phyloP scores from a whole-genome alignment of 768 basidiomycete genomes.

The Mycena venus region DNA sequence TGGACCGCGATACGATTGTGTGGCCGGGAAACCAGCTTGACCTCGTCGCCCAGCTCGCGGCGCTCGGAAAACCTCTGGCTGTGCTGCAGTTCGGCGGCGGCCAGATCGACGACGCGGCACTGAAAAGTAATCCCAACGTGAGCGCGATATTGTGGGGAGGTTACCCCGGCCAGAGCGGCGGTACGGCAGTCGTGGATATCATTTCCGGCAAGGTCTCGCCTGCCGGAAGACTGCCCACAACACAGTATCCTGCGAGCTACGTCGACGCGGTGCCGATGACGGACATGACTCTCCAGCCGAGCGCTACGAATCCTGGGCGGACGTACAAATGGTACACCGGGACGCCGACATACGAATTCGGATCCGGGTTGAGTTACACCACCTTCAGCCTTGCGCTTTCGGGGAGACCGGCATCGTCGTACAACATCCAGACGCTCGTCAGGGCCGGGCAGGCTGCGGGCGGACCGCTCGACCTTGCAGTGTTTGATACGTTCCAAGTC shows the following conservation, averaged over 20 bases:
- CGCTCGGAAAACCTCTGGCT: conserved; percentile 64
- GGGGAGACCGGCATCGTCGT: conserved; percentile 47
- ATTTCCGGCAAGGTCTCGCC: conserved; percentile 65
- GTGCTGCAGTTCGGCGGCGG: conserved; percentile 71
- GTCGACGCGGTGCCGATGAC: conserved; percentile 66
- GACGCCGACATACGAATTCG: conserved; percentile 67
- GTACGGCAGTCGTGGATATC: conserved; percentile 66
- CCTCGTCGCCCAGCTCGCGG: conserved; percentile 58
- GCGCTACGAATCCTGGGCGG: conserved; percentile 62
- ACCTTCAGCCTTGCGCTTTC: conserved; percentile 60
- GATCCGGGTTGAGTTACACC: conserved; percentile 68
- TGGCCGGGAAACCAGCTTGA: conserved; percentile 72
- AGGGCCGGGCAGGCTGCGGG: conserved; percentile 29
- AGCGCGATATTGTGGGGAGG: conserved; percentile 66
- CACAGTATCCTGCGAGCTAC: conserved; percentile 67
- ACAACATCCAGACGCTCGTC: conserved; percentile 58
- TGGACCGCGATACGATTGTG: conserved; percentile 61
- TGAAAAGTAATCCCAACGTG: conserved; percentile 60
- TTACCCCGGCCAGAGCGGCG: conserved; percentile 61
- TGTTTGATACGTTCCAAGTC: conserved; percentile 64
- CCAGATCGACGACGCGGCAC: conserved; percentile 62
- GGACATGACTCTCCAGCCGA: conserved; percentile 68
- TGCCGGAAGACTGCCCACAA: conserved; percentile 66
- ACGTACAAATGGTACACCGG: conserved; percentile 72
- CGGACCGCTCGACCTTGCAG: conserved; percentile 54